Evolutionary conservation across 2,329 filamentous ascomycete genomes (phyloP), one percentile per base, ranked within the genome.

Genomic region (Cercospora sojina): DNA sequence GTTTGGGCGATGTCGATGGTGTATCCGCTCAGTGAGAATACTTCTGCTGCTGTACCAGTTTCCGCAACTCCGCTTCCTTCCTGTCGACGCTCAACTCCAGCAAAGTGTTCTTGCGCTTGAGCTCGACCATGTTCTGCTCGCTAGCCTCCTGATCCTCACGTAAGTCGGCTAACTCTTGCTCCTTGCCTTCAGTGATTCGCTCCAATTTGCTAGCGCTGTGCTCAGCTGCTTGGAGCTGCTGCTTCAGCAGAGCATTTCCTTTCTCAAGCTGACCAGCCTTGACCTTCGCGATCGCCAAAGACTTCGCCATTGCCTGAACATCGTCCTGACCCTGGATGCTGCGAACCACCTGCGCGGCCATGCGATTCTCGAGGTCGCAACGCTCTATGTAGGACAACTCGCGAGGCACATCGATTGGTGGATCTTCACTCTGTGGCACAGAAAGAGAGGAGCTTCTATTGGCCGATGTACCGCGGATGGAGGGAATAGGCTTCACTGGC

Each of bases 301-400:
- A 62, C n/a, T 64, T 56, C 9, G 69, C 62, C 27, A 71, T 63
- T 31, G 56, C 62, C 32, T 53, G 29, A 2, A 70, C 63, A 32
- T 71, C 66, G 25, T 69, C 66, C 20, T 71, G 59, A 18, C 27
- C 66, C 6, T 63, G 59, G 13, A 69, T 61, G 29, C 25, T 60
- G 31, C 62, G 32, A 6, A 71, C 35, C 20, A 59, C 59, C 5
- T 66, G 59, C 8, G 59, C 57, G 3, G 66, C 55, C 23, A 70
- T 64, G 25, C 58, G 65, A 23, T 71, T 64, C 56, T 69, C 64
- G 47, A 67, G 51, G 27, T 55, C 64, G 12, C 59, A 63, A n/a
- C 69, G 69, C 38, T 71, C 68, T 58, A 70, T 69, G 63, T 67
- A 70, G n/a, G 66, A 63, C 66, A 71, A 64, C 1, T 70, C 61